Evolutionary conservation across 2,329 filamentous ascomycete genomes (phyloP).

Genomic region (Fusarium piperis): DNA sequence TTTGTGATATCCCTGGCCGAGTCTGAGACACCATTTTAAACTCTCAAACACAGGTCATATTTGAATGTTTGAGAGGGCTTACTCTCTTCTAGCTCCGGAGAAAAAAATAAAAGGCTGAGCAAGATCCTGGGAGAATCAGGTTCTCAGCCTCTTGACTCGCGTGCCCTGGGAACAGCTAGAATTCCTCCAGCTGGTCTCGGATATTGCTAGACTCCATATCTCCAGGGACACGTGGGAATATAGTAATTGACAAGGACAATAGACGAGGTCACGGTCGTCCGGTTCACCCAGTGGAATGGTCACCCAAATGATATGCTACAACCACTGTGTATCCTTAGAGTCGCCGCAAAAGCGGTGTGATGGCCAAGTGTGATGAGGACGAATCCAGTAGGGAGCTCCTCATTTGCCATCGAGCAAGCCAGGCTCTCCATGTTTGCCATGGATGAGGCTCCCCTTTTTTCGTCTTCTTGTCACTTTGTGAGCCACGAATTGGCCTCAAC

Average conservation of each 20-base stretch:
- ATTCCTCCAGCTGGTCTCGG: neutral
- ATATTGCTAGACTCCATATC: neutral
- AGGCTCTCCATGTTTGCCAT: constrained; percentile 1
- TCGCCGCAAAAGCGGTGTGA: constrained; percentile 25
- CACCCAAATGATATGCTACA: neutral
- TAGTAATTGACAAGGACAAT: neutral
- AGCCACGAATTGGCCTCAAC: neutral
- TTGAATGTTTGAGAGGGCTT: neutral
- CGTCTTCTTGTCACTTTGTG: neutral
- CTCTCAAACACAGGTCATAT: neutral
- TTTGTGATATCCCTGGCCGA: constrained; percentile 12
- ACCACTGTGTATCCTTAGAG: neutral
- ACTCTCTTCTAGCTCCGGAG: neutral
- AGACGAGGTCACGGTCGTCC: neutral
- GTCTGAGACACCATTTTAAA: constrained; percentile 13
- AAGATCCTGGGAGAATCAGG: neutral
- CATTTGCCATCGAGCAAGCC: neutral
- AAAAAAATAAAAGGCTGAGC: neutral
- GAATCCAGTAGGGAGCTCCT: neutral
- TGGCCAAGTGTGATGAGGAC: neutral
- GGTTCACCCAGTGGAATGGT: neutral
- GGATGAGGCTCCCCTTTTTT: neutral
- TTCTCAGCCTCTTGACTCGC: neutral
- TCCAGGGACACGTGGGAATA: constrained; percentile 8
- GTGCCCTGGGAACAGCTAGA: neutral